phyloP scores from a whole-genome alignment of 176 grass and related monocot species.

The Rhynchospora tenuis region DNA sequence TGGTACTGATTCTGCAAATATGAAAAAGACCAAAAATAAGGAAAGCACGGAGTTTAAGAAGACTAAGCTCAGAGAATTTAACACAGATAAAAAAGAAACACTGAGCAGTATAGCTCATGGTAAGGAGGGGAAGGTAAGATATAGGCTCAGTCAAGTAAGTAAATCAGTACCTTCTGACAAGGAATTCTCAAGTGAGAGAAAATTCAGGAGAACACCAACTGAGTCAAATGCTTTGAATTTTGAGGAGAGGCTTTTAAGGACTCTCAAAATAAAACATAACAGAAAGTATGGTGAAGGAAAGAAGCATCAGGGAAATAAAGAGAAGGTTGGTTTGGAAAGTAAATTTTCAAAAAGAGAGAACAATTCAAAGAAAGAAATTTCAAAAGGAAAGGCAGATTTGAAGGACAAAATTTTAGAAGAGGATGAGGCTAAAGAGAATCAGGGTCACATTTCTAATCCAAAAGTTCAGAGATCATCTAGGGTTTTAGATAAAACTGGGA shows the following conservation, averaged over 20 bases:
- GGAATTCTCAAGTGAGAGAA: constrained; percentile 4
- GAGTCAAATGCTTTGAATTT: constrained; percentile 13
- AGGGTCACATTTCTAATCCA: constrained; percentile 30
- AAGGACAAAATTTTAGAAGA: constrained; percentile 22
- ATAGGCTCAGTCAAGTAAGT: neutral
- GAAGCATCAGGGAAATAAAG: constrained; percentile 26
- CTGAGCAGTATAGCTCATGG: neutral
- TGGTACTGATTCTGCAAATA: constrained; percentile 12
- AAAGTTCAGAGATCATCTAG: constrained; percentile 37
- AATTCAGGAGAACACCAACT: constrained; percentile 16
- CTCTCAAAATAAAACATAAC: constrained; percentile 21
- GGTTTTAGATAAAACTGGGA: constrained; percentile 64
- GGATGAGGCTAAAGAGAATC: constrained; percentile 28
- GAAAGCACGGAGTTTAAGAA: neutral
- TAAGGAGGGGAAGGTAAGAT: constrained; percentile 20
- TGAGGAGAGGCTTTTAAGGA: constrained; percentile 6
- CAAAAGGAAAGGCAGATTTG: neutral
- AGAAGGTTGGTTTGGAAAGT: constrained; percentile 27
- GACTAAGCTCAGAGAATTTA: neutral
- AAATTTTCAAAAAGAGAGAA: constrained; percentile 1
- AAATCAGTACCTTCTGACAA: constrained; percentile 11
- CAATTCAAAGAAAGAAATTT: neutral
- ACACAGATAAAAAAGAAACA: neutral
- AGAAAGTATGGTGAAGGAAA: constrained; percentile 10
- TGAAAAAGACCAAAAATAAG: neutral